Evolutionary conservation across 2,329 filamentous ascomycete species (phyloP), one percentile per base, ranked within the genome.

Genomic region (Ramichloridium luteum): DNA sequence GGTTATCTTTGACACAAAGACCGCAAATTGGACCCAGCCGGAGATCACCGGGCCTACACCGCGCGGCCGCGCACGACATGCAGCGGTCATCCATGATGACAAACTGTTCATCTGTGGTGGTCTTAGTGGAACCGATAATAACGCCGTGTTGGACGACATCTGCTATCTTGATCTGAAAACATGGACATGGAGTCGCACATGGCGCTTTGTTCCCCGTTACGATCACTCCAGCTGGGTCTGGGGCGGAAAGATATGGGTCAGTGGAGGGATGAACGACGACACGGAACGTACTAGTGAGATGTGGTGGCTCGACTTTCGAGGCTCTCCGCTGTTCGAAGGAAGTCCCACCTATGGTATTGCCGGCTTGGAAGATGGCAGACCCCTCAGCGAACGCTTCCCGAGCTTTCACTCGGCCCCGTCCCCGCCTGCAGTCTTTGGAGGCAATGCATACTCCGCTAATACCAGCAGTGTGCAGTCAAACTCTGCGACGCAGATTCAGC

Each of bases 261-360:
- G 93, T 56, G 90, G 90, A 23, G 90, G 90, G 2, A 68, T 98
- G 30, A 90, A 84, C 40, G 82, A 90, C 46, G 86, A 94, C 45
- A 93, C 96, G 84, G 86, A 96, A 61, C 88, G 93, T 49, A 84
- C 81, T 39, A 88, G 84, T 37, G 90, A 98, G 56, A 71, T 98
- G 26, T 94, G 85, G 81, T 98, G 90, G 86, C 66, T 98, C 26
- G 90, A 98, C 58, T 70, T 98, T 30, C 88, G 93, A 54, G 85
- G 84, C 18, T 85, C 74, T 37, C 85, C 86, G 2, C 82, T 85
- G 28, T 86, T 93, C 45, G 54, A 57, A 33, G 49, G 47, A n/a
- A 47, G 51, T 3, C 48, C 47, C 9, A 39, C 37, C 2, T 54
- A 51, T 25, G 50, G 51, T 22, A 38, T 43, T 31, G 37, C 42